A percentile compares a stretch with the other conserved stretches of the same genome.
These are phyloP conservation scores for Purshia tridentata DNA, from an alignment of 306 rosid species.

Conservation along the genomic window DNA sequence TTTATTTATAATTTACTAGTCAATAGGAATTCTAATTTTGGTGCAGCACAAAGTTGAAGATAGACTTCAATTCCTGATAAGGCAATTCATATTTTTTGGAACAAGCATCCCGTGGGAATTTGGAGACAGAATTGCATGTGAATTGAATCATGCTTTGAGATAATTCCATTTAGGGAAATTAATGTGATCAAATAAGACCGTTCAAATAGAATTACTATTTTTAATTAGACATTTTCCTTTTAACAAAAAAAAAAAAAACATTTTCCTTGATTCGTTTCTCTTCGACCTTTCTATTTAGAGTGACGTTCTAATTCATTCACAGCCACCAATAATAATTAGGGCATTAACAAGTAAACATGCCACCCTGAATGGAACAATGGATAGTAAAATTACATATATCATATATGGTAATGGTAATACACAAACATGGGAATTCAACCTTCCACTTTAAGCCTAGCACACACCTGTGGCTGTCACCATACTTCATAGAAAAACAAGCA, in stretches of 20 bases:
- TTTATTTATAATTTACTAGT: background rate
- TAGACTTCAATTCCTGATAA: background rate
- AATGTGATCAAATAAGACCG: no score
- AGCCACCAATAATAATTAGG: no score
- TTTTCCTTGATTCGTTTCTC: no score
- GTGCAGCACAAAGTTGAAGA: background rate
- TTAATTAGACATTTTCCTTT: no score
- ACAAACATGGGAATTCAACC: background rate
- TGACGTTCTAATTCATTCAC: no score
- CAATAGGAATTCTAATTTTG: background rate
- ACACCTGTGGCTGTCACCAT: background rate
- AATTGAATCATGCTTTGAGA: no score
- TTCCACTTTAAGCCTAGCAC: background rate
- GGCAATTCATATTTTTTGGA: background rate
- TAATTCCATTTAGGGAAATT: no score
- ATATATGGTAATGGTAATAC: background rate
- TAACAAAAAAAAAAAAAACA: no score
- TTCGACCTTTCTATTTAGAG: no score
- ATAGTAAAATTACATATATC: background rate
- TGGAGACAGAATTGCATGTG: no score
- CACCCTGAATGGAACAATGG: background rate
- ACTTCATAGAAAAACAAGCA: background rate
- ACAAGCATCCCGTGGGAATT: background rate
- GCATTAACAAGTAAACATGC: background rate
- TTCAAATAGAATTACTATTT: no score